Conservation (phyloP, 208 protist species). For the Leptomonas seymouri region DNA sequence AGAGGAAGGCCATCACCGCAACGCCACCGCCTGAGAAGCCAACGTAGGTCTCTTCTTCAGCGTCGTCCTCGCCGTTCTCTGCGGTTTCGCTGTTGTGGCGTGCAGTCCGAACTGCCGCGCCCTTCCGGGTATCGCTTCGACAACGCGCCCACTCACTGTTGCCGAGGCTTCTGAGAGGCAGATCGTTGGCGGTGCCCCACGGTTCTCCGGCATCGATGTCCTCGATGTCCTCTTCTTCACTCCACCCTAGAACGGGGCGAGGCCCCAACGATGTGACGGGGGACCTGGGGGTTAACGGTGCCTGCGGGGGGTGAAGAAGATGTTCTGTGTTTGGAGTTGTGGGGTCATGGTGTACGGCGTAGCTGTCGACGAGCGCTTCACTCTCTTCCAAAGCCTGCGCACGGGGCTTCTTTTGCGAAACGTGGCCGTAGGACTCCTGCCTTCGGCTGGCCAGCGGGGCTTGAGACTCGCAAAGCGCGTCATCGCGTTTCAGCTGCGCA, state of each 20-base stretch:
- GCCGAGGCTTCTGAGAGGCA: conserved; percentile 3
- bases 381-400: neutral
- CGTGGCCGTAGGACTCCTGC: neutral
- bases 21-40: conserved; percentile 51
- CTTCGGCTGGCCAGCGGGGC: neutral
- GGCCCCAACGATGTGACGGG: neutral
- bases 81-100: too few species aligned
- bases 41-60: conserved; percentile 19
- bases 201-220: conserved; percentile 15
- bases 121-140: neutral
- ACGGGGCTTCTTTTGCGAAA: neutral
- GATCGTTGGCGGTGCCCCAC: neutral
- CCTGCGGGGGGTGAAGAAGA: too few species aligned
- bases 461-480: neutral
- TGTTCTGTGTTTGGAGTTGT: neutral
- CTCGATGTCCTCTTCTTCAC: conserved; percentile 22
- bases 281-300: neutral
- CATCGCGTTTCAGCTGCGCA: conserved; percentile 21
- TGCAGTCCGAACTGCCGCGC: neutral
- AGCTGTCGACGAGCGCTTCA: neutral
- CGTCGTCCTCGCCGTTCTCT: neutral
- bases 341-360: neutral
- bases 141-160: neutral
- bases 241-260: conserved; percentile 6
- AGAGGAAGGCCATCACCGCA: conserved; percentile 64